Base-by-base conservation (phyloP, 1,139 yeast species). In the Yamadazyma taylorii region DNA sequence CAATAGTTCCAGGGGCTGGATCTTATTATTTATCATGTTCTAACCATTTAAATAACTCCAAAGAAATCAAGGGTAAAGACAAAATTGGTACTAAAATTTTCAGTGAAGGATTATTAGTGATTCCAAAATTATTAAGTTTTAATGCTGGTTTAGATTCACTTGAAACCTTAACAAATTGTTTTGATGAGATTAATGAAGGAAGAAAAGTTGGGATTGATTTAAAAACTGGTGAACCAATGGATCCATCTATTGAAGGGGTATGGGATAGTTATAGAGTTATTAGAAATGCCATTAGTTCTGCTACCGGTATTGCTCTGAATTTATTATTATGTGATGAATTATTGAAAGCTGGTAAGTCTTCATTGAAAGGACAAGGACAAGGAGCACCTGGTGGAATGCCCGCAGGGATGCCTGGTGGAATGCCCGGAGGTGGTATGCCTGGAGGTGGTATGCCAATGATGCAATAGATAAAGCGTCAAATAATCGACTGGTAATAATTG, bases 251-350 rank as follows among this genome's bases (percentile, higher is more conserved):
- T 39, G 96, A 88, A 58, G 98, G 98, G 43, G 79, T 94, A 42
- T 94, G 96, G 95, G 99, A 94, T 65, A 85, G 95, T 25, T 92
- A 79, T 70, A 74, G 98, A 50, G 98, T 92, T 30, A 69, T 92
- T 43, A 80, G 98, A 67, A 92, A 94, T 60, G 96, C 96, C 17
- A 71, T 94, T 39, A 81, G 90, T 37, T 82, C 95, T 36, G 96
- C 97, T 30, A 85, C 95, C 4, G 96, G 97, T 39, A 94, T 94
- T 56, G 92, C 98, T 1, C 82, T 94, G 46, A 94, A 94, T 61
- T 71, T 94, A 53, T 74, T 94, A 50, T 73, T 92, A 46, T 92
- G 98, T 68, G 99, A 94, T 64, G 98, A 94, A 66, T 75, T 94
- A 51, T 75, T 94, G 58, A 89, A 92, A 69, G 98, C 98, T 5